phyloP scores from a whole-genome alignment of 805 yeast genomes.

The Candida adriatica region DNA sequence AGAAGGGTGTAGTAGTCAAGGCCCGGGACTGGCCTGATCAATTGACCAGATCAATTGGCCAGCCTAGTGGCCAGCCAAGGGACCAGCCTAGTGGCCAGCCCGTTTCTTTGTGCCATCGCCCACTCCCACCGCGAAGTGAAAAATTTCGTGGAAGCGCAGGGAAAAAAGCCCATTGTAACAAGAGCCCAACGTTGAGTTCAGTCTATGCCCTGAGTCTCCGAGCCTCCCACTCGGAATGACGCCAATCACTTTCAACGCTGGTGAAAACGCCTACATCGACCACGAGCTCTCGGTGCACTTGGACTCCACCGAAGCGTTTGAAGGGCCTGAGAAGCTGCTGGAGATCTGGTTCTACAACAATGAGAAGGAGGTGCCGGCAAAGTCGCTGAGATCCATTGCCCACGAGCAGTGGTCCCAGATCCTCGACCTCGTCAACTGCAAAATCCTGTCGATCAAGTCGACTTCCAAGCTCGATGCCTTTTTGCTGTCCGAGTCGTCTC shows the following conservation, averaged over 20 bases:
- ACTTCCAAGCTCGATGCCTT: slow-evolving; percentile 70
- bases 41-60: too few relatives aligned
- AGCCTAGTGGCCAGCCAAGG: too few relatives aligned
- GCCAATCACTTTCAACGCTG: slow-evolving; percentile 29
- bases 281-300: slow-evolving; percentile 70
- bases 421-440: slow-evolving; percentile 80
- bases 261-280: slow-evolving; percentile 53
- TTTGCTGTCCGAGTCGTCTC: slow-evolving; percentile 79
- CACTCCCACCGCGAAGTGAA: too few relatives aligned
- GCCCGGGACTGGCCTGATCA: too few relatives aligned
- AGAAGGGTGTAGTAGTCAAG: too few relatives aligned
- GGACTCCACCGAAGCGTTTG: slow-evolving; percentile 90
- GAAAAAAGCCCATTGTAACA: too few relatives aligned
- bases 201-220: slow-evolving; percentile 4
- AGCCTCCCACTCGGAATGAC: slow-evolving; percentile 22
- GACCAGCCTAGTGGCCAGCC: too few relatives aligned
- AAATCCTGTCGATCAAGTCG: slow-evolving; percentile 73
- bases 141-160: too few relatives aligned
- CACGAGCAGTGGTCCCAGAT: slow-evolving; percentile 62
- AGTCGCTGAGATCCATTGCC: slow-evolving; percentile 59
- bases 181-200: neutral
- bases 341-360: slow-evolving; percentile 81
- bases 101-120: too few relatives aligned
- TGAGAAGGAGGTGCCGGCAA: slow-evolving; percentile 29
- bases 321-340: slow-evolving; percentile 92